Evolutionary conservation across 108 stramenopile genomes (phyloP), one percentile per base, ranked within the genome.

Genomic region (Cyclotella sp.): DNA sequence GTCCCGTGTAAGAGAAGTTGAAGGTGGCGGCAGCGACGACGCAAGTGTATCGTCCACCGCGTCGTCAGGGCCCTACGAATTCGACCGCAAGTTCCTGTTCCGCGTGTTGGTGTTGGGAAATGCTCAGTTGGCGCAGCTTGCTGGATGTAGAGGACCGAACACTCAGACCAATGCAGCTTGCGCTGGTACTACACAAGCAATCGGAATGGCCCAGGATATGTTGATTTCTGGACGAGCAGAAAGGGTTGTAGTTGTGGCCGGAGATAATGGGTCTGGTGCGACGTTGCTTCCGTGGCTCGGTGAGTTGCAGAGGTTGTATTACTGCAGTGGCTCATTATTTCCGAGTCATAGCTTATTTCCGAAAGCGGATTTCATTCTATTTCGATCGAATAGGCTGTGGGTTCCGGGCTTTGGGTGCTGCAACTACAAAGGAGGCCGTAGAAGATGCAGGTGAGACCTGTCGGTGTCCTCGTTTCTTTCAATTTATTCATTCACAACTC

Each of bases 51-150:
- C 57, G 13, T 74, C 81, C 19, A 84, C 76, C 63, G 82, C 82
- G 26, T 83, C 82, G 7, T 66, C 78, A 2, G 82, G 68, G 51
- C 73, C 84, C 0, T 97, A 97, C 72, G 94, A 92, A 54, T 98
- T 97, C 73, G 98, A 98, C 66, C 88, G 98, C 18, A 98, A 98
- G 81, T 98, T 98, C 80, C 85, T 98, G n/a, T 98, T 98, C 79
- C 90, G 96, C 9, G 96, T 97, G 1, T 79, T 98, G 12, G 95
- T 97, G 10, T 78, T 98, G 41, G 98, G 96, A 4, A 98, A 98
- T 72, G 95, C 98, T 18, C 98, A 98, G 72, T 82, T 98, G 74
- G 98, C 98, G 0, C 98, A 98, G 82, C 77, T 98, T 55, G 92
- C 96, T 41, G 95, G 95, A 49, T 97, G 96, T 63, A 85, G 95